Evolutionary conservation across 139 green algal genomes (phyloP).

Genomic region (Closterium sp.): DNA sequence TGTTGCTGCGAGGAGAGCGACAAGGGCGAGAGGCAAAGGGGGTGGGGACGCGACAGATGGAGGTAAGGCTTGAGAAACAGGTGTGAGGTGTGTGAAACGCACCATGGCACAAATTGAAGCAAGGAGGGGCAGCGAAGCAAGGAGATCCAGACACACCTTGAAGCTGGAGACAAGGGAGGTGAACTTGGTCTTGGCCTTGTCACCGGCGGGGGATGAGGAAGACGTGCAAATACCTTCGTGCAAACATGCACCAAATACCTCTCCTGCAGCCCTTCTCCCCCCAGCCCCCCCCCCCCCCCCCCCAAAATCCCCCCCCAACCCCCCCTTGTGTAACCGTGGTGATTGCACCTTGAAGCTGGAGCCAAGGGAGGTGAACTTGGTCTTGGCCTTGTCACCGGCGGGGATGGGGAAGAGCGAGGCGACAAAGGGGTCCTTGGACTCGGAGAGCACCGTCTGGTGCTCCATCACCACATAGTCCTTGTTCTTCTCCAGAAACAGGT

Average conservation of each 20-base stretch:
- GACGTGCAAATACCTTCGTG: too few relatives aligned
- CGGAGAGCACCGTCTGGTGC: slow-evolving; percentile 85
- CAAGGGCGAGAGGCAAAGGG: neutral
- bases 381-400: neutral
- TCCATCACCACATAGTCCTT: slow-evolving; percentile 96
- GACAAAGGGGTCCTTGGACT: slow-evolving; percentile 65
- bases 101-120: too few relatives aligned
- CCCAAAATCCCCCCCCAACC: too few relatives aligned
- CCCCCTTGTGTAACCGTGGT: too few relatives aligned
- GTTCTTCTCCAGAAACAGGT: slow-evolving; percentile 73
- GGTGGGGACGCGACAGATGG: too few relatives aligned
- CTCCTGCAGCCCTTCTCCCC: too few relatives aligned
- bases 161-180: neutral
- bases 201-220: slow-evolving; percentile 57
- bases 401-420: slow-evolving; percentile 62
- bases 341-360: slow-evolving; percentile 40
- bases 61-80: too few relatives aligned
- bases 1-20: slow-evolving; percentile 58
- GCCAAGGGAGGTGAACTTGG: neutral
- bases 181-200: neutral
- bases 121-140: too few relatives aligned
- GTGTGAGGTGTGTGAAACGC: too few relatives aligned
- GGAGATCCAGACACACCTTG: slow-evolving; percentile 83
- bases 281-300: too few relatives aligned
- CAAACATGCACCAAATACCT: too few relatives aligned